Conservation (phyloP, 2,329 filamentous ascomycete genomes). For the Drechslerella dactyloides region DNA sequence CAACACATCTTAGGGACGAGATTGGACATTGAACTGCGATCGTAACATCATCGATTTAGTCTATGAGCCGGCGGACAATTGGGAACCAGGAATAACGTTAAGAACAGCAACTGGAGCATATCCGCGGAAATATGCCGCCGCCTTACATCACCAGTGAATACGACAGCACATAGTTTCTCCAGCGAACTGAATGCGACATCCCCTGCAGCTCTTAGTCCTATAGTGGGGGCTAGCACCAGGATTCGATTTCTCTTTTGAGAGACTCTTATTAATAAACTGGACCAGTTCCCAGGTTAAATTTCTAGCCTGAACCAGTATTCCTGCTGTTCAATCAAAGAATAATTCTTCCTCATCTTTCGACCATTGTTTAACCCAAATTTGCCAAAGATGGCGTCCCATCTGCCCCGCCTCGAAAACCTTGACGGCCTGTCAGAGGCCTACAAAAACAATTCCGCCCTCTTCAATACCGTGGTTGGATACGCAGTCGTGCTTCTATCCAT, state of each 20-base stretch:
- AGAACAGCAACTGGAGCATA: not conserved
- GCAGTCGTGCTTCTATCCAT: constrained; percentile 20
- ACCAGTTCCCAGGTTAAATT: not conserved
- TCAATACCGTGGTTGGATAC: constrained; percentile 33
- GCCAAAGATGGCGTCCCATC: constrained; percentile 35
- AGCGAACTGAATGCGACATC: constrained; percentile 2
- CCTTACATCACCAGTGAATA: too few relatives aligned
- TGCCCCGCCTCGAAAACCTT: constrained; percentile 32
- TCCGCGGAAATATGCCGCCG: not conserved
- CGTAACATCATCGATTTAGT: too few relatives aligned
- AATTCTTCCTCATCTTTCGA: not conserved
- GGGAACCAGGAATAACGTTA: not conserved
- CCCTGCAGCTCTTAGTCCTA: not conserved
- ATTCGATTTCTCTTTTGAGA: constrained; percentile 12
- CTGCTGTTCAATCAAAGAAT: not conserved
- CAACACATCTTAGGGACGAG: not conserved
- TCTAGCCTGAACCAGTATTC: constrained; percentile 1
- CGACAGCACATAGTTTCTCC: not conserved
- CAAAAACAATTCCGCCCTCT: constrained; percentile 26
- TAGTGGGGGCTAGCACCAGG: constrained; percentile 10
- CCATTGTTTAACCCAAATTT: not conserved
- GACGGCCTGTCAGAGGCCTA: constrained; percentile 32
- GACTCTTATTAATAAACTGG: constrained; percentile 16
- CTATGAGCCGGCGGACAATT: not conserved
- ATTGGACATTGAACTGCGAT: not conserved